These are phyloP conservation scores for Cyclotella distinguenda DNA, from an alignment of 108 stramenopile genomes.

Conservation along the genomic window DNA sequence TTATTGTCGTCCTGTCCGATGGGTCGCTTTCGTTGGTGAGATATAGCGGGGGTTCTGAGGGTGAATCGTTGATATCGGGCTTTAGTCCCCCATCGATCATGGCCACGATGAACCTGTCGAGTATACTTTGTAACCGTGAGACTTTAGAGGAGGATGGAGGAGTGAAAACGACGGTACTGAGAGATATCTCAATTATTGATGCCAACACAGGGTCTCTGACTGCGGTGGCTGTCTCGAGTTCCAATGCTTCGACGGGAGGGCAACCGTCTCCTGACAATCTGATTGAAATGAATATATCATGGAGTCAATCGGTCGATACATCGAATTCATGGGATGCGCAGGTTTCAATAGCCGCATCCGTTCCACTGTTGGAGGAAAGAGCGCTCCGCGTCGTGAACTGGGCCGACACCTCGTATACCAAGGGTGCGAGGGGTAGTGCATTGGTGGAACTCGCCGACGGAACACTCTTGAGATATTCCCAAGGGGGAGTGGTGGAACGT, in stretches of 20 bases:
- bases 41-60: constrained; percentile 1
- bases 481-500: constrained; percentile 32
- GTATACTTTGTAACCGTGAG: background rate
- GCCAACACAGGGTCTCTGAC: constrained; percentile 26
- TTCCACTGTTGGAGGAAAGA: constrained; percentile 49
- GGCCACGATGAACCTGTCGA: constrained; percentile 20
- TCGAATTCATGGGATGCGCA: background rate
- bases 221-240: constrained; percentile 21
- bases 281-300: constrained; percentile 53
- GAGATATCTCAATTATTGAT: constrained; percentile 45
- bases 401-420: constrained; percentile 47
- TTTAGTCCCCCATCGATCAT: constrained; percentile 33
- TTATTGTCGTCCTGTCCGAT: constrained; percentile 43
- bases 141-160: background rate
- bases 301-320: constrained; percentile 4
- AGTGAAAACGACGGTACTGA: constrained; percentile 11
- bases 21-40: constrained; percentile 49
- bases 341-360: constrained; percentile 34
- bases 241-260: constrained; percentile 8
- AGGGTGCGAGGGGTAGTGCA: constrained; percentile 41
- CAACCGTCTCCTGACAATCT: constrained; percentile 39
- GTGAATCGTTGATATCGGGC: constrained; percentile 13
- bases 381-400: constrained; percentile 70
- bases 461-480: constrained; percentile 60
- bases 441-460: constrained; percentile 72